phyloP scores from a whole-genome alignment of 768 basidiomycete species.

The Ramaria sp. region DNA sequence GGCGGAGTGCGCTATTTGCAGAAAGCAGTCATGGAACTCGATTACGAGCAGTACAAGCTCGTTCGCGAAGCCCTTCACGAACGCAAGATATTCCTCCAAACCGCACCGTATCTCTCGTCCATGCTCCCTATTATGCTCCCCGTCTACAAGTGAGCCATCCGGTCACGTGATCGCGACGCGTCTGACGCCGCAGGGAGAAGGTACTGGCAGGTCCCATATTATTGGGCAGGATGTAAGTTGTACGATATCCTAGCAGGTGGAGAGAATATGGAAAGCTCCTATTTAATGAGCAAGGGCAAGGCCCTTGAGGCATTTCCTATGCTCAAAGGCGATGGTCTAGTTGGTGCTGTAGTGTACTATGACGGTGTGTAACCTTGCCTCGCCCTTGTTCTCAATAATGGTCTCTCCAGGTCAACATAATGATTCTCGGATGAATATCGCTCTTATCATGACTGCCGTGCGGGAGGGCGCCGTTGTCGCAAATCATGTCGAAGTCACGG shows the following conservation, averaged over 20 bases:
- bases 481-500: slow-evolving; percentile 84
- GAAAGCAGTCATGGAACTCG: slow-evolving; percentile 90
- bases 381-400: neutral
- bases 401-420: slow-evolving; percentile 78
- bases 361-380: slow-evolving; percentile 49
- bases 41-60: slow-evolving; percentile 94
- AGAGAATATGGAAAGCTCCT: slow-evolving; percentile 94
- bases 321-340: slow-evolving; percentile 85
- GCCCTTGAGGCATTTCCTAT: slow-evolving; percentile 94
- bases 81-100: slow-evolving; percentile 86
- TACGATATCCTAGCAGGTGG: slow-evolving; percentile 93
- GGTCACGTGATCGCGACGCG: neutral
- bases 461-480: slow-evolving; percentile 79
- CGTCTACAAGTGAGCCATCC: slow-evolving; percentile 66
- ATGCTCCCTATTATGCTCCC: slow-evolving; percentile 98
- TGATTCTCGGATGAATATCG: slow-evolving; percentile 96
- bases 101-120: slow-evolving; percentile 82
- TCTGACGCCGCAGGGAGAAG: slow-evolving; percentile 23
- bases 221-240: slow-evolving; percentile 89
- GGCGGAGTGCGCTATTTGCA: slow-evolving; percentile 97
- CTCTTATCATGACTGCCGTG: slow-evolving; percentile 88
- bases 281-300: slow-evolving; percentile 90
- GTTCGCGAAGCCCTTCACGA: slow-evolving; percentile 94
- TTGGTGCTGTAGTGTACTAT: slow-evolving; percentile 94
- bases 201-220: slow-evolving; percentile 97